phyloP scores from a whole-genome alignment of 2,329 filamentous ascomycete species.

The Fusarium sp. region DNA sequence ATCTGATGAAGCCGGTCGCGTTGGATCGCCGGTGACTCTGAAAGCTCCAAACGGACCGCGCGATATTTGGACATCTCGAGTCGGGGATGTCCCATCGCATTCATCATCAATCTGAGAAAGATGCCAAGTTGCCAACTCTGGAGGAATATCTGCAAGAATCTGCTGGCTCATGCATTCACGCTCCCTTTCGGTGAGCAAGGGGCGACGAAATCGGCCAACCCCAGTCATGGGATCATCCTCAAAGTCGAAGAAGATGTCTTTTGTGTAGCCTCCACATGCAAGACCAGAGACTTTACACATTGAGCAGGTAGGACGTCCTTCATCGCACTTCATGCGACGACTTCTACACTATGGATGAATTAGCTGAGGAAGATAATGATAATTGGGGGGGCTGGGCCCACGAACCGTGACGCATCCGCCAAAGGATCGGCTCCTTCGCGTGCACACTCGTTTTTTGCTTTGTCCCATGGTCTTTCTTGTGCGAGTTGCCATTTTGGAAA shows the following conservation, averaged over 20 bases:
- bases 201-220: conserved; percentile 17
- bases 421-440: conserved; percentile 20
- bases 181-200: conserved; percentile 22
- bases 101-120: conserved; percentile 28
- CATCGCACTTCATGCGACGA: conserved; percentile 36
- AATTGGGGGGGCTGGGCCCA: not conserved
- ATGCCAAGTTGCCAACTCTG: conserved; percentile 9
- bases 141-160: conserved; percentile 12
- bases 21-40: not conserved
- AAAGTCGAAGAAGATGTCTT: conserved; percentile 33
- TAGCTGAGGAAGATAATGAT: not conserved
- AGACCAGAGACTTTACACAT: conserved; percentile 19
- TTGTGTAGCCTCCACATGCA: conserved; percentile 28
- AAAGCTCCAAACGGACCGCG: conserved; percentile 34
- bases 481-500: not conserved
- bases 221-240: conserved; percentile 6
- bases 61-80: conserved; percentile 14
- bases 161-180: conserved; percentile 23
- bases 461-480: not conserved
- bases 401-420: conserved; percentile 29
- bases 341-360: conserved; percentile 19
- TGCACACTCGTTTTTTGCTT: not conserved
- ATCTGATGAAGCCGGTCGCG: fast-evolving
- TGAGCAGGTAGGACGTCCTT: conserved; percentile 21
- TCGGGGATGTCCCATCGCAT: conserved; percentile 6